Base-by-base conservation (phyloP, 495 filamentous ascomycete species). In the Aspergillus cavernicola region DNA sequence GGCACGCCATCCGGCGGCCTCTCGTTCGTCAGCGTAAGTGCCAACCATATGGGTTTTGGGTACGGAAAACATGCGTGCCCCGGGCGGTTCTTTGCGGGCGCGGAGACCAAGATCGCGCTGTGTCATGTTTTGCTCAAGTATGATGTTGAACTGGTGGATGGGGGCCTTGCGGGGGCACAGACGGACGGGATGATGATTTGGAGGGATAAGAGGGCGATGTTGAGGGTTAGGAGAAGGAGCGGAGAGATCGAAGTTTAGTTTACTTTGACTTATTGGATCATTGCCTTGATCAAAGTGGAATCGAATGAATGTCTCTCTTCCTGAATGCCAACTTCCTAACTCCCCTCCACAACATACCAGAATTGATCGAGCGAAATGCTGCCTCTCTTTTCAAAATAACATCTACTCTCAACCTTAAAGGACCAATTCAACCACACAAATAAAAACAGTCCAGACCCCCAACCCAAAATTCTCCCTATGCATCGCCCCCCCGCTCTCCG, bases 1-100 rank as follows among this genome's bases (percentile, higher is more conserved):
- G n/a, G n/a, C n/a, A n/a, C n/a, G n/a, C n/a, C n/a, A n/a, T n/a
- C n/a, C n/a, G n/a, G n/a, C n/a, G n/a, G 33, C 5, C 13, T 35
- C 4, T 24, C 22, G 15, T 35, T 54, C 10, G 46, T 40, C 11
- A 44, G 28, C 15, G 23, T 31, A 8, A 50, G 50, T 9, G 4
- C 45, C 2, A 43, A 51, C 35, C 56, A 58, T 40, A 24, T 58
- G 19, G 50, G 29, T 4, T 58, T 53, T 31, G 56, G 56, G 13
- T 37, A 54, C 20, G 50, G 56, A 1, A 32, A 43, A 35, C 56
- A 58, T 19, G 56, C 56, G 6, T 58, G 56, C 15, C 56, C 56
- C 6, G 50, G 50, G 4, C 50, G 56, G 1, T 54, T 58, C 31
- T 51, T 54, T n/a, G 50, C 56, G 0, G 44, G 28, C 5, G 35